These are phyloP conservation scores for Epichloe typhina DNA, from an alignment of 2,329 filamentous ascomycete species.

Conservation along the genomic window DNA sequence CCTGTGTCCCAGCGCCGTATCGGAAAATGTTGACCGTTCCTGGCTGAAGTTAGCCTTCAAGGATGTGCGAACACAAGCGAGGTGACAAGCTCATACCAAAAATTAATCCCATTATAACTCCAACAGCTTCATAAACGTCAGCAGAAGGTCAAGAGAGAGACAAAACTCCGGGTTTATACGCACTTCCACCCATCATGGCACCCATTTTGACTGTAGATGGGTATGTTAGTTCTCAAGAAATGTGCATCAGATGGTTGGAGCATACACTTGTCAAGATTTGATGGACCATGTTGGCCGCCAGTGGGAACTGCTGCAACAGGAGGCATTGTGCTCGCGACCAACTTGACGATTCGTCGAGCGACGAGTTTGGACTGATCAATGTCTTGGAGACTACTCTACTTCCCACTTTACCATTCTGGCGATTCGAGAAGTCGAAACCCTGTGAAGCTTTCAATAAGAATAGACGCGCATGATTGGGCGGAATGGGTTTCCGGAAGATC, in stretches of 20 bases:
- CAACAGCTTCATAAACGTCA: slow-evolving; percentile 56
- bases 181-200: slow-evolving; percentile 96
- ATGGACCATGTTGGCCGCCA: slow-evolving; percentile 33
- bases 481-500: slow-evolving; percentile 13
- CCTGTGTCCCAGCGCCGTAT: slow-evolving; percentile 85
- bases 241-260: not conserved
- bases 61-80: not conserved
- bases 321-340: slow-evolving; percentile 19
- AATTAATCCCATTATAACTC: slow-evolving; percentile 93
- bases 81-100: slow-evolving; percentile 50
- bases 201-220: slow-evolving; percentile 61
- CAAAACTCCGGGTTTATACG: slow-evolving; percentile 24
- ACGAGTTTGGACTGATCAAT: not conserved
- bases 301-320: slow-evolving; percentile 25
- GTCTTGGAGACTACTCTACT: not conserved
- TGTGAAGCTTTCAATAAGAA: not conserved
- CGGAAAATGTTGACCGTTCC: slow-evolving; percentile 90
- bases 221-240: not conserved
- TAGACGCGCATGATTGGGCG: slow-evolving; percentile 14
- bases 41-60: slow-evolving; percentile 21
- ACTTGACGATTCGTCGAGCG: not conserved
- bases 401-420: not conserved
- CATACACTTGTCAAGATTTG: slow-evolving; percentile 42
- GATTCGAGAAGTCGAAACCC: not conserved
- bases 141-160: slow-evolving; percentile 7